phyloP scores from a whole-genome alignment of 2,329 filamentous ascomycete genomes.

The Waltergamsia citrina region DNA sequence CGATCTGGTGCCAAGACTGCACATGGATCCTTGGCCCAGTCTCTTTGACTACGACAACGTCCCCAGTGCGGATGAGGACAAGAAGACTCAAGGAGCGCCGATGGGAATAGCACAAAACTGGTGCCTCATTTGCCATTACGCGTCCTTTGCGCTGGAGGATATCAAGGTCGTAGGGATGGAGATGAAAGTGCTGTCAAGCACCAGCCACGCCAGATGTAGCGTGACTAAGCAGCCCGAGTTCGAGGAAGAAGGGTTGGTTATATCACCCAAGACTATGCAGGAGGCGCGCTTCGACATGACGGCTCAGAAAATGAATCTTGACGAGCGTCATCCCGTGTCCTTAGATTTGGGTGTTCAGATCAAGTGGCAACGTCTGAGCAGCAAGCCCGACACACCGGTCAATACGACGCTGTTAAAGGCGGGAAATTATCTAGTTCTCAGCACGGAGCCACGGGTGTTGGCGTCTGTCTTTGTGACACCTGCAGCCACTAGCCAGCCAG shows the following conservation, averaged over 20 bases:
- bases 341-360: constrained; percentile 70
- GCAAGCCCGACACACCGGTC: constrained; percentile 12
- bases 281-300: constrained; percentile 66
- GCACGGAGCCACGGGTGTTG: constrained; percentile 79
- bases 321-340: constrained; percentile 68
- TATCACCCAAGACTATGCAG: constrained; percentile 59
- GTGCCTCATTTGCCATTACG: constrained; percentile 63
- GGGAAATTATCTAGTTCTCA: constrained; percentile 71
- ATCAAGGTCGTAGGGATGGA: constrained; percentile 55
- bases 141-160: constrained; percentile 69
- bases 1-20: constrained; percentile 71
- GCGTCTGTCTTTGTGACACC: constrained; percentile 40
- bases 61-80: constrained; percentile 33
- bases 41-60: constrained; percentile 60
- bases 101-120: constrained; percentile 71
- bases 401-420: constrained; percentile 65
- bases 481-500: constrained; percentile 10
- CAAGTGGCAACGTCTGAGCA: constrained; percentile 46
- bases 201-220: constrained; percentile 52
- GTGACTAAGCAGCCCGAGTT: constrained; percentile 27
- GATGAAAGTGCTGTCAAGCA: constrained; percentile 48
- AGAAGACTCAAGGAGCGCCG: constrained; percentile 15
- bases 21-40: constrained; percentile 75
- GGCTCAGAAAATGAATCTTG: constrained; percentile 67
- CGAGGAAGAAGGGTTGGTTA: constrained; percentile 32